Base-by-base conservation (phyloP, 345 rosid genomes). In the Hypericum androsaemum region DNA sequence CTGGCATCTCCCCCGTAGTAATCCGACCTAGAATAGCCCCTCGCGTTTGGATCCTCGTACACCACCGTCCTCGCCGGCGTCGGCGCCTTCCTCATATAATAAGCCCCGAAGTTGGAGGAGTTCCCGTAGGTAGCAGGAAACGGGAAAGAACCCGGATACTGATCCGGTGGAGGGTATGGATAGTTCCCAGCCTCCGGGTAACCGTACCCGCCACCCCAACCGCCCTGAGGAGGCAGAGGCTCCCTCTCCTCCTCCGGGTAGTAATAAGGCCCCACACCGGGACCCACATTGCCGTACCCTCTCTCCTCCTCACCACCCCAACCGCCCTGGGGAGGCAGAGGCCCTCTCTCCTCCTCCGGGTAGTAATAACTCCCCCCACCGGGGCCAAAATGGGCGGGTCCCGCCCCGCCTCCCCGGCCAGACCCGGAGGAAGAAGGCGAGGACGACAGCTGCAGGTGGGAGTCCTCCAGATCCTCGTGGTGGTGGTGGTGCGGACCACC, bases 51-150 rank as follows among this genome's bases (percentile, higher is more conserved):
- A 67, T 80, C 75, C 69, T 82, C 81, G 51, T 80, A 80, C 12
- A 87, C 75, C 53, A 80, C 72, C 11, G 92, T 79, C 37, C 71
- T 84, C 39, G 81, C 74, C 17, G 89, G 74, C 22, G 92, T 63
- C 8, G 83, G 64, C 11, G 89, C 74, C 67, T 64, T 87, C 67
- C 77, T 87, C 96, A 87, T 90, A 67, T 74, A 87, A 61, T 82
- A 77, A 59, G 65, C 48, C 57, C 71, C 28, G 50, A 44, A 58
- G 48, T 62, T 52, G 63, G 54, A 56, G 2, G 63, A 6, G 10
- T 5, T 36, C 9, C 43, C 17, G 4, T 14, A 36, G 2, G 55
- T 22, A 51, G 16, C 12, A 10, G 39, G 14, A n/a, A 35, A n/a
- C 37, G 54, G 54, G 54, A 32, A 49, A 10, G 53, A 38, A 22